Conservation (phyloP, 2,329 filamentous ascomycete species). For the Colletotrichum magnum region DNA sequence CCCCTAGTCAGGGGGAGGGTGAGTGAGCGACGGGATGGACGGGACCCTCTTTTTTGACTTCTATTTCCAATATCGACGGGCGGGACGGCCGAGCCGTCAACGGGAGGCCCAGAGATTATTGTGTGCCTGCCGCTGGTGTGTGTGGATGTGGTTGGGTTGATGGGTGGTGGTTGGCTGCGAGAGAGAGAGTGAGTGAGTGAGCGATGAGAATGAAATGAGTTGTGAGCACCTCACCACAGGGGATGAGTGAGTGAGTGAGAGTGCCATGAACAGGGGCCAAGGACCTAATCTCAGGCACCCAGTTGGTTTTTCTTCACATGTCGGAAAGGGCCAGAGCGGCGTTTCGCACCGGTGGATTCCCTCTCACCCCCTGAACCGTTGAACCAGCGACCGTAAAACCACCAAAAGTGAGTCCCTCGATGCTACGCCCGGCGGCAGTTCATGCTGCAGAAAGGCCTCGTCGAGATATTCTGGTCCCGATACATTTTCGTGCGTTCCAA, state of each 20-base stretch:
- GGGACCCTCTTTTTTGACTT: conserved; percentile 37
- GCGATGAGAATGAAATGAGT: background rate
- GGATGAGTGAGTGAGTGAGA: too few species aligned
- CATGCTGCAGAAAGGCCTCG: conserved; percentile 27
- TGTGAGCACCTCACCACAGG: background rate
- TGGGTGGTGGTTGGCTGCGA: background rate
- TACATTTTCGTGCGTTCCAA: conserved; percentile 33
- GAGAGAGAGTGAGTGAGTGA: background rate
- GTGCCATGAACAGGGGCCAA: too few species aligned
- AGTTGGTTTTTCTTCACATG: conserved; percentile 26
- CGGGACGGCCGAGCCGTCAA: conserved; percentile 23
- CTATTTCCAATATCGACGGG: conserved; percentile 30
- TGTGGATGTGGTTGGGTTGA: background rate
- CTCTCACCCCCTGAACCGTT: conserved; percentile 1
- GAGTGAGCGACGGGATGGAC: conserved; percentile 6
- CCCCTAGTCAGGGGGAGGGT: background rate
- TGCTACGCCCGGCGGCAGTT: conserved; percentile 23
- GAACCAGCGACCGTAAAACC: background rate
- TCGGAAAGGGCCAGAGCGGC: conserved; percentile 28
- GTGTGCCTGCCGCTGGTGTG: background rate
- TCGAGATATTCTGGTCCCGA: conserved; percentile 25
- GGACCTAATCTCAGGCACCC: background rate
- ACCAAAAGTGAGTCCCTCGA: background rate
- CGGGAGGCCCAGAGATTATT: conserved; percentile 18
- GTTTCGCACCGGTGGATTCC: conserved; percentile 35